Percentiles rank a stretch among this genome's conserved stretches.
Evolutionary conservation across 148 eudicot species (phyloP).

Genomic region (Amaranthus cruentus): DNA sequence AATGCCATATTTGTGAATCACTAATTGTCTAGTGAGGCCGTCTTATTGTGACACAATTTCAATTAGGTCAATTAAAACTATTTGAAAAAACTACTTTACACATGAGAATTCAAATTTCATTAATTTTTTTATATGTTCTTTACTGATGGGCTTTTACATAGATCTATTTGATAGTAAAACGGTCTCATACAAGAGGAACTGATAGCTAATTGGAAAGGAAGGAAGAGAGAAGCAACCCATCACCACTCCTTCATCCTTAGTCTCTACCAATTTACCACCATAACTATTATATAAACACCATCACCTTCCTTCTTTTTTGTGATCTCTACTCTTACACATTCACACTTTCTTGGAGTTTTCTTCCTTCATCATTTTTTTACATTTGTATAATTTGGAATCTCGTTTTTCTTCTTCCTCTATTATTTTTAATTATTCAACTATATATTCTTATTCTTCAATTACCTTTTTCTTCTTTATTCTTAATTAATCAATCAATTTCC

Average conservation of each 20-base stretch:
- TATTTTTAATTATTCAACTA: not conserved
- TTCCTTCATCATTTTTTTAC: not conserved
- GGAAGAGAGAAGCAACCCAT: not conserved
- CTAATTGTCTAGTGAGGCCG: no score
- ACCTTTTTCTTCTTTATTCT: not conserved
- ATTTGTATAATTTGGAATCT: not conserved
- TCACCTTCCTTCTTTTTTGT: slow-evolving; percentile 1
- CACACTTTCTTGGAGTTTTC: slow-evolving; percentile 22
- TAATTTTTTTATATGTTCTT: no score
- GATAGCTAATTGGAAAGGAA: no score
- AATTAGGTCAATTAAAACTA: no score
- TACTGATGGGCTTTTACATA: no score
- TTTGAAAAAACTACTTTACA: no score
- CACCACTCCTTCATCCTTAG: not conserved
- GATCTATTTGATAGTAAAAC: no score
- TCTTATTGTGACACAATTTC: no score
- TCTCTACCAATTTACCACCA: not conserved
- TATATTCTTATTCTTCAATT: not conserved
- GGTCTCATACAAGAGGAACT: no score
- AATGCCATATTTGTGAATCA: no score
- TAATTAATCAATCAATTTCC: not conserved
- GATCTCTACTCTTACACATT: slow-evolving; percentile 4
- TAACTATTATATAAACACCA: not conserved
- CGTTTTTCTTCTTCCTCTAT: not conserved
- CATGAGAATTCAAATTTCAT: no score